Evolutionary conservation across 2,329 filamentous ascomycete genomes (phyloP).

Genomic region (Daldinia sp.): DNA sequence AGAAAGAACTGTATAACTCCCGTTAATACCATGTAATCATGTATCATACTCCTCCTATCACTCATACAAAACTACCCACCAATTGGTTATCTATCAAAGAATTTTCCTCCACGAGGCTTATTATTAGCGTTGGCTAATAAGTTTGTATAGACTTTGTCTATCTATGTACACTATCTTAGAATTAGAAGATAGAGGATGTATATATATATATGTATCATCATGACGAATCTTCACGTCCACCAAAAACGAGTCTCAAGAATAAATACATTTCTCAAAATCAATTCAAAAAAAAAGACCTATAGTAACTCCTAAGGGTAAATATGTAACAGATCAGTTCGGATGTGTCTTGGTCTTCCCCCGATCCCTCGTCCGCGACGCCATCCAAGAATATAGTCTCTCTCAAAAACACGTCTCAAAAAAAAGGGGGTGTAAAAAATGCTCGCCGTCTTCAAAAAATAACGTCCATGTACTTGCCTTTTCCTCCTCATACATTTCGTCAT

Average conservation of each 20-base stretch:
- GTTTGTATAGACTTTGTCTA: neutral
- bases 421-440: slow-evolving; percentile 15
- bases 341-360: slow-evolving; percentile 30
- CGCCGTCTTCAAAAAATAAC: slow-evolving; percentile 22
- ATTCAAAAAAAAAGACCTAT: slow-evolving; percentile 32
- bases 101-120: neutral
- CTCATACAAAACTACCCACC: neutral
- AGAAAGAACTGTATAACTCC: too few species aligned
- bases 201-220: slow-evolving; percentile 4
- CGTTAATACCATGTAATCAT: slow-evolving; percentile 21
- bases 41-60: slow-evolving; percentile 14
- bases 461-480: slow-evolving; percentile 40
- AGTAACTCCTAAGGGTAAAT: slow-evolving; percentile 39
- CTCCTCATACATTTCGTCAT: slow-evolving; percentile 41
- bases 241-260: slow-evolving; percentile 1
- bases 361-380: slow-evolving; percentile 34
- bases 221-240: slow-evolving; percentile 2
- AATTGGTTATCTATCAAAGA: neutral
- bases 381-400: slow-evolving; percentile 21
- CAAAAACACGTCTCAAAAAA: slow-evolving; percentile 27
- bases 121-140: neutral
- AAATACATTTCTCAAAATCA: slow-evolving; percentile 27
- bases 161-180: slow-evolving; percentile 11
- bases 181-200: neutral
- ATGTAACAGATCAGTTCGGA: slow-evolving; percentile 31